These are phyloP conservation scores for Ulota crispa DNA, from an alignment of 225 moss, liverwort and hornwort genomes.

Conservation along the genomic window DNA sequence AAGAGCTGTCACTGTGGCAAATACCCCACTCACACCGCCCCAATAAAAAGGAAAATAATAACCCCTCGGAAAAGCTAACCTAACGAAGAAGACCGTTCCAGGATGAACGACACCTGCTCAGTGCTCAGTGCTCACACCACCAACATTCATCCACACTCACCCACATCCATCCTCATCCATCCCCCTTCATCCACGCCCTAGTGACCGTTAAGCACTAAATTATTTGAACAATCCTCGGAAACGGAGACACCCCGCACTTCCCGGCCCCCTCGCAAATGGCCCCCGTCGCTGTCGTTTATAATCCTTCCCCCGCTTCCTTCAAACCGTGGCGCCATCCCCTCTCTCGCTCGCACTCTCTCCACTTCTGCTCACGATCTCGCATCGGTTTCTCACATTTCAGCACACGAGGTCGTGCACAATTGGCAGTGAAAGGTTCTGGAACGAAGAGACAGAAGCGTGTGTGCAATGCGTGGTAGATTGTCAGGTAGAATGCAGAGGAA, in stretches of 20 bases:
- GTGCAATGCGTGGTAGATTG: not conserved
- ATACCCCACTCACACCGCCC: too few relatives aligned
- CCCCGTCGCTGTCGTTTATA: not conserved
- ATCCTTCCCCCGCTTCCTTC: not conserved
- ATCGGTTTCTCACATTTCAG: not conserved
- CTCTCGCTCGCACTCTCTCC: not conserved
- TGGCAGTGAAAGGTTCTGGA: not conserved
- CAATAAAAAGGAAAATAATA: too few relatives aligned
- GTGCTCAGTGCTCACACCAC: too few relatives aligned
- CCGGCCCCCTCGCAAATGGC: not conserved
- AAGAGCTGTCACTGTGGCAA: too few relatives aligned
- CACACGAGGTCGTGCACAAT: not conserved
- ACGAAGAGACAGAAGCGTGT: not conserved
- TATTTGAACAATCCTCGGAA: slow-evolving; percentile 9
- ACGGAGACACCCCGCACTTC: too few relatives aligned
- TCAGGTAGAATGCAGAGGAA: slow-evolving; percentile 15
- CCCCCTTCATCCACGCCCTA: too few relatives aligned
- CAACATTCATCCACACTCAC: not conserved
- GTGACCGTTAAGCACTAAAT: slow-evolving; percentile 34
- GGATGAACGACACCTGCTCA: slow-evolving; percentile 3
- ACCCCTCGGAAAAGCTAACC: not conserved
- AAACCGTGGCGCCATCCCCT: not conserved
- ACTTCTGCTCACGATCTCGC: not conserved
- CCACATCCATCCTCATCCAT: not conserved
- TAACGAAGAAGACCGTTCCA: slow-evolving; percentile 22